Base-by-base conservation (phyloP, 2,329 filamentous ascomycete species). In the Fusarium temperatum region DNA sequence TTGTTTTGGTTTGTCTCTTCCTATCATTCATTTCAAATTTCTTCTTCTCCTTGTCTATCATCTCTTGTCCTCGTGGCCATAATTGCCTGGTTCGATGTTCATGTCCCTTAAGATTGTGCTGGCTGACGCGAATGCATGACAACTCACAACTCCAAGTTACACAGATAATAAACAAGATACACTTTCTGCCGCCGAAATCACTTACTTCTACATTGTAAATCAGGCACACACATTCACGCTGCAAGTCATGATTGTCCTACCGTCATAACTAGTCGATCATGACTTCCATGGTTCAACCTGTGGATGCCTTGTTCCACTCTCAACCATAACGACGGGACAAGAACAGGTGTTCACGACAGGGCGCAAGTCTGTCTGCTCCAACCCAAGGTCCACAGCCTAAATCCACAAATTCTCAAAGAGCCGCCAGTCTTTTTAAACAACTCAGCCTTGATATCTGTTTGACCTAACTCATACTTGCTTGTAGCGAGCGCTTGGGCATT, bases 91-190 rank as follows among this genome's bases (percentile, higher is more conserved):
- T 61, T 59, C 63, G 53, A 38, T 55, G 63, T 67, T 44, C 64
- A 15, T 28, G 18, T 28, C 18, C 20, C 20, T 22, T 47, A 1
- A 42, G n/a, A 14, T 24, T 22, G 28, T 48, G 45, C 68, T 69
- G 60, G 59, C 64, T 61, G 62, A 47, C 62, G 72, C 54, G 51
- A 69, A 78, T 79, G 77, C 76, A 79, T 77, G 77, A 78, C 77
- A 79, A 78, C 77, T 77, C 77, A 79, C 26, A 60, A 53, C 51
- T 42, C 42, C 68, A 53, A 72, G 71, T 76, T 67, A 57, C 65
- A 76, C 73, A 60, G 65, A 56, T n/a, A 50, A 26, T 51, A 44
- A 53, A 44, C 50, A 66, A 47, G 60, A 66, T 66, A 55, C 47
- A 55, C 55, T 55, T 56, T 32, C 56, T 59, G 30, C 24, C 24